Base-by-base conservation (phyloP, 2,329 filamentous ascomycete species). In the Xylariaceae sp. region DNA sequence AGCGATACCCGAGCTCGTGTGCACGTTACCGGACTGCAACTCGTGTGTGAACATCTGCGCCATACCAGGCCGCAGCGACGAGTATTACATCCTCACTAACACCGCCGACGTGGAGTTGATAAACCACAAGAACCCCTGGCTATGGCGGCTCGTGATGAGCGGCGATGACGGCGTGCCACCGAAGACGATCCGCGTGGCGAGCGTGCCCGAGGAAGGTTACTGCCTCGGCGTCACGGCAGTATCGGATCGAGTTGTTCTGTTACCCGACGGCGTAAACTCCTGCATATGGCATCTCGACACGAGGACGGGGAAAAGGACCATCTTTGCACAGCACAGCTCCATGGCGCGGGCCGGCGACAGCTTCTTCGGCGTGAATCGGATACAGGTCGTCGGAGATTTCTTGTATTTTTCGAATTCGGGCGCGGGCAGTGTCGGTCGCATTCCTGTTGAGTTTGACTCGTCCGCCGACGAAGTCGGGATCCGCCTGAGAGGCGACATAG, bases 341-440 rank as follows among this genome's bases (percentile, higher is more conserved):
- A 67, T 69, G 64, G 57, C 55, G 45, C 42, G 47, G 7, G 26
- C 45, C 3, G 58, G 53, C 1, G 66, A 63, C 2, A 56, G 60
- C 47, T 63, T 58, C 53, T 68, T 65, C 32, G 66, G 67, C 19
- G 50, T 69, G 4, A 69, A 67, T 55, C 60, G 64, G 5, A 36
- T 68, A 7, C 58, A 62, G n/a, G 26, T 69, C 29, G 51, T 59
- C 26, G 61, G 55, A 9, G 47, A 58, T 22, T 63, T 48, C 46
- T 36, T 68, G 3, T 68, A 64, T 55, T 69, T 66, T 53, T 67
- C 65, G 10, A 69, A 69, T 39, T 67, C 61, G 16, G 64, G 66
- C 45, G 54, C 49, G 13, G 67, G 67, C 51, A 59, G 19, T 15
- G 26, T 69, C 32, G 58, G 59, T 52, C 65, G 67, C 26, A 53